Percentiles rank a stretch among this genome's conserved stretches.
Conservation (phyloP, 805 yeast species). For the Starmerella scarabaei region DNA sequence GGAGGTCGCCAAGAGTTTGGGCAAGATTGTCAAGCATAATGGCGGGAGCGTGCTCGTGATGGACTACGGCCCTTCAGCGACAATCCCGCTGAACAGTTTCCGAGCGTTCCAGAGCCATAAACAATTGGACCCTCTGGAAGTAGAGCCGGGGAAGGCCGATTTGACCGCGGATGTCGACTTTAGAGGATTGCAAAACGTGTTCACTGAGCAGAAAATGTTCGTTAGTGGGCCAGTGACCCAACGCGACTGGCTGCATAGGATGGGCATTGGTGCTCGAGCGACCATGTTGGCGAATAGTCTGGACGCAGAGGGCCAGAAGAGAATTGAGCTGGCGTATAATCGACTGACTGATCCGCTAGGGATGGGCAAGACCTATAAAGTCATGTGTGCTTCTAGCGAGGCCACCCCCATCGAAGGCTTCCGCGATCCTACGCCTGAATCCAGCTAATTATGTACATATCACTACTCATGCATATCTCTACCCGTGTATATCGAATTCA, state of each 20-base stretch:
- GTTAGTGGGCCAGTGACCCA: constrained; percentile 54
- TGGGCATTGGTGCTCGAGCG: constrained; percentile 64
- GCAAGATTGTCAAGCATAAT: constrained; percentile 30
- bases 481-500: too few species aligned
- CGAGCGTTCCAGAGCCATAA: constrained; percentile 63
- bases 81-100: constrained; percentile 57
- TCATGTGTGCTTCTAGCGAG: constrained; percentile 37
- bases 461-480: too few species aligned
- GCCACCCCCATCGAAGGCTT: constrained; percentile 14
- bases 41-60: constrained; percentile 56
- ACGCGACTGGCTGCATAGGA: constrained; percentile 62
- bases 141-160: constrained; percentile 66
- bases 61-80: constrained; percentile 60
- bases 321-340: constrained; percentile 43
- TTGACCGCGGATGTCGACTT: constrained; percentile 78
- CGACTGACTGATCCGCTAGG: constrained; percentile 51
- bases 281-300: constrained; percentile 33
- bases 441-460: too few species aligned
- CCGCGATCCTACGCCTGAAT: constrained; percentile 2
- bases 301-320: constrained; percentile 35
- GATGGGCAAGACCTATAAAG: constrained; percentile 72
- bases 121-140: constrained; percentile 59
- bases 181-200: constrained; percentile 35
- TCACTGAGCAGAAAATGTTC: constrained; percentile 26
- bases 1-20: constrained; percentile 42